Evolutionary conservation across 1,139 yeast genomes (phyloP).

Genomic region (Diutina rugosa): DNA sequence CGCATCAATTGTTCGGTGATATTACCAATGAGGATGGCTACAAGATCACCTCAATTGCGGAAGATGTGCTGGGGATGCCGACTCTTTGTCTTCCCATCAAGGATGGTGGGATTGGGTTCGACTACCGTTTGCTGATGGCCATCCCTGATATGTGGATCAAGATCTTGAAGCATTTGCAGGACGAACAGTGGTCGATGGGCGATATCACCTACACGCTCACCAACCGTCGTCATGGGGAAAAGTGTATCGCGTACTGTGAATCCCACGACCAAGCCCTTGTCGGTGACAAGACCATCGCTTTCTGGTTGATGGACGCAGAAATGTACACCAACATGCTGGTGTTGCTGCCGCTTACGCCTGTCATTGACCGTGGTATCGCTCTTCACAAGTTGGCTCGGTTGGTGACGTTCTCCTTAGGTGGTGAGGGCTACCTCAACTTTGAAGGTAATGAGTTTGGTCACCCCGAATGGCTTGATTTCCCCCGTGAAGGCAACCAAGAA

Average conservation of each 20-base stretch:
- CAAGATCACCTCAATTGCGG: constrained; percentile 73
- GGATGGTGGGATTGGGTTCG: constrained; percentile 85
- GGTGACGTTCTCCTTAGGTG: constrained; percentile 79
- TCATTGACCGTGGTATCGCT: constrained; percentile 79
- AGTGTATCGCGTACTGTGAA: constrained; percentile 87
- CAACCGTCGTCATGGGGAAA: constrained; percentile 81
- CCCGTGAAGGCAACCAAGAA: constrained; percentile 77
- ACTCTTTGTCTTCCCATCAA: constrained; percentile 67
- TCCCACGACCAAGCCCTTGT: constrained; percentile 96
- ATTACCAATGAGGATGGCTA: constrained; percentile 23
- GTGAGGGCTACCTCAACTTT: constrained; percentile 90
- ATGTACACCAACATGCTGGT: constrained; percentile 95
- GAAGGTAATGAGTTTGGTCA: constrained; percentile 99
- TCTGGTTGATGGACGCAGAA: constrained; percentile 97
- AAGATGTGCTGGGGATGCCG: constrained; percentile 97
- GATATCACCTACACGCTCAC: constrained; percentile 70
- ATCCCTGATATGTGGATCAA: constrained; percentile 99
- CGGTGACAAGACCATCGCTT: constrained; percentile 92
- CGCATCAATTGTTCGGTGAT: constrained; percentile 60
- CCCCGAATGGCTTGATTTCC: constrained; percentile 98
- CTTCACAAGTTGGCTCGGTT: constrained; percentile 85
- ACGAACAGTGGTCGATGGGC: constrained; percentile 89
- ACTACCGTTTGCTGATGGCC: constrained; percentile 92
- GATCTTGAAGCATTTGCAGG: constrained; percentile 65
- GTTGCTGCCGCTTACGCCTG: constrained; percentile 57